A percentile compares a stretch with the other conserved stretches of the same genome.
These are phyloP conservation scores for Tripterygium wilfordii DNA, from an alignment of 177 flowering plant genomes.

Conservation along the genomic window DNA sequence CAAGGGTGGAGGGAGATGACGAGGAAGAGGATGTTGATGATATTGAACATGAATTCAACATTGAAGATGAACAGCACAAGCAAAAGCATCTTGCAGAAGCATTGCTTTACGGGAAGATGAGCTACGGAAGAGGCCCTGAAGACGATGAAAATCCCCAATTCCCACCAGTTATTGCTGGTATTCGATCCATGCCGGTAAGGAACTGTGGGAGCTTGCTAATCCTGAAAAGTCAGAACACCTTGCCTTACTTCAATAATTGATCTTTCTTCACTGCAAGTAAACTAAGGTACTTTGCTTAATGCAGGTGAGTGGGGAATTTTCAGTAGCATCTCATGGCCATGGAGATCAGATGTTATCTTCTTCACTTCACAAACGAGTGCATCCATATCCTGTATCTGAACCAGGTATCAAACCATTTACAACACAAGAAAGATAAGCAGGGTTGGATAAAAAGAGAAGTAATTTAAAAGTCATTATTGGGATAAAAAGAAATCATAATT, in stretches of 20 bases:
- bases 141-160: slow-evolving; percentile 64
- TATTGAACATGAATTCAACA: slow-evolving; percentile 84
- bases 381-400: slow-evolving; percentile 73
- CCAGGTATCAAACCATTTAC: too few relatives aligned
- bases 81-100: slow-evolving; percentile 64
- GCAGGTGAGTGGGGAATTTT: slow-evolving; percentile 90
- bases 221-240: too few relatives aligned
- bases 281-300: too few relatives aligned
- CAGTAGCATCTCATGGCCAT: slow-evolving; percentile 46
- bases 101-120: slow-evolving; percentile 95
- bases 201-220: too few relatives aligned
- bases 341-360: slow-evolving; percentile 57
- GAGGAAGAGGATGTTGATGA: slow-evolving; percentile 96
- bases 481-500: too few relatives aligned
- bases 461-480: too few relatives aligned
- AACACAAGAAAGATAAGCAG: too few relatives aligned
- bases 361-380: slow-evolving; percentile 76
- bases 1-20: slow-evolving; percentile 94
- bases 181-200: slow-evolving; percentile 55
- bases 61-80: slow-evolving; percentile 61
- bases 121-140: slow-evolving; percentile 87
- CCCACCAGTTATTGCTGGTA: slow-evolving; percentile 57
- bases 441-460: too few relatives aligned
- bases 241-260: too few relatives aligned
- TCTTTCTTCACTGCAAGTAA: too few relatives aligned